These are phyloP conservation scores for Rostrohypoxylon terebratum DNA, from an alignment of 495 filamentous ascomycete species.

Conservation along the genomic window DNA sequence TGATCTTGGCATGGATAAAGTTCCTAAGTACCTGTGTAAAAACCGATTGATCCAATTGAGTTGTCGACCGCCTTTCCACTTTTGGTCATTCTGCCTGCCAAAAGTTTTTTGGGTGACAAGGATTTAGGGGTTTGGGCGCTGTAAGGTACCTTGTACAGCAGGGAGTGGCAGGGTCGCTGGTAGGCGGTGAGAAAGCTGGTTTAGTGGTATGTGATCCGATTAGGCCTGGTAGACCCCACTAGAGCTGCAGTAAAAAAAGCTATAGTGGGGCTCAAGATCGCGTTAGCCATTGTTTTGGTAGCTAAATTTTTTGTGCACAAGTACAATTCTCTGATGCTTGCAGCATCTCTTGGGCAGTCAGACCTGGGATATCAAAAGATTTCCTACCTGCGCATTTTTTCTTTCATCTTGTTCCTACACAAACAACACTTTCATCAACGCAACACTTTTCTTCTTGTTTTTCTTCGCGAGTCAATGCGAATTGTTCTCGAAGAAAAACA, in stretches of 20 bases:
- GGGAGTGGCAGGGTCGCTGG: slow-evolving; percentile 4
- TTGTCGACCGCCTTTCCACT: slow-evolving; percentile 12
- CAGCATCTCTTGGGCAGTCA: slow-evolving; percentile 25
- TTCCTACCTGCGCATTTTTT: slow-evolving; percentile 37
- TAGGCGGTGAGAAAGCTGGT: slow-evolving; percentile 36
- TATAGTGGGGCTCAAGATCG: slow-evolving; percentile 39
- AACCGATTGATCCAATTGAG: not conserved
- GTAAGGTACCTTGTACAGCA: not conserved
- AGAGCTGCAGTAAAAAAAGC: slow-evolving; percentile 23
- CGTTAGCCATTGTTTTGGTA: slow-evolving; percentile 18
- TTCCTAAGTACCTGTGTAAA: not conserved
- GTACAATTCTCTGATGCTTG: slow-evolving; percentile 20
- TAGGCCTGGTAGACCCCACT: slow-evolving; percentile 5
- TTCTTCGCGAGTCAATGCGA: slow-evolving; percentile 26
- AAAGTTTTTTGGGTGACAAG: slow-evolving; percentile 1
- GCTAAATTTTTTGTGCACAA: not conserved
- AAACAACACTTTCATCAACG: slow-evolving; percentile 21
- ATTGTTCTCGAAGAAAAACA: slow-evolving; percentile 35
- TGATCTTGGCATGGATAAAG: not conserved
- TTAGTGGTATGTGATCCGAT: slow-evolving; percentile 10
- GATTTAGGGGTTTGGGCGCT: not conserved
- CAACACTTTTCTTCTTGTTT: slow-evolving; percentile 34
- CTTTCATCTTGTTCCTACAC: slow-evolving; percentile 18
- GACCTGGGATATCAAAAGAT: slow-evolving; percentile 36
- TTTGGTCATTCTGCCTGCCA: slow-evolving; percentile 36